Evolutionary conservation across 768 basidiomycete genomes (phyloP).

Genomic region (Hericium erinaceus): DNA sequence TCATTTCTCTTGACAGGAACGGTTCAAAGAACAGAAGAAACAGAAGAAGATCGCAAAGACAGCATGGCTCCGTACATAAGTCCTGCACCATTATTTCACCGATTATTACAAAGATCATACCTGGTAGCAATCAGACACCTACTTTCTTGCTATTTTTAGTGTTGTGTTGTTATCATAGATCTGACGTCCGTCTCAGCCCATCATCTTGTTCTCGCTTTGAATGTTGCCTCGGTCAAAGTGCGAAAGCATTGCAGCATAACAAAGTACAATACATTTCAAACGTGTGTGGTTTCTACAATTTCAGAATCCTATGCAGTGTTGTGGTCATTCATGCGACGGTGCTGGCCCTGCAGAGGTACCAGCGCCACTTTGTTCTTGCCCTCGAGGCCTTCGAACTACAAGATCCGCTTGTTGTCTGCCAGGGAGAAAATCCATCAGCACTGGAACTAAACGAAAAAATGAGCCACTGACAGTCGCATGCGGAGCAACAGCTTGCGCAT

Average conservation of each 20-base stretch:
- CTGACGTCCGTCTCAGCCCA: not conserved
- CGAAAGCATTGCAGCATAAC: not conserved
- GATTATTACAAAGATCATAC: not conserved
- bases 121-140: not conserved
- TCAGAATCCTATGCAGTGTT: no score
- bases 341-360: not conserved
- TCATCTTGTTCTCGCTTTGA: not conserved
- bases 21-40: slow-evolving; percentile 76
- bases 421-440: not conserved
- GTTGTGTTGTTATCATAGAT: not conserved
- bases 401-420: slow-evolving; percentile 75
- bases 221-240: not conserved
- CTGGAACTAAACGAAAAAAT: not conserved
- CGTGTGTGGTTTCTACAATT: no score
- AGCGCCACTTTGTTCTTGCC: slow-evolving; percentile 16
- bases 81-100: not conserved
- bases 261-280: not conserved
- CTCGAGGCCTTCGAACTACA: slow-evolving; percentile 52
- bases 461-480: slow-evolving; percentile 62
- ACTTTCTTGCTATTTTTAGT: not conserved
- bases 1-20: slow-evolving; percentile 41
- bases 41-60: slow-evolving; percentile 83
- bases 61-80: slow-evolving; percentile 71
- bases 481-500: slow-evolving; percentile 75
- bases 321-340: not conserved